Evolutionary conservation across 371 early-diverging fungal genomes (phyloP).

Genomic region (Mycotypha africana): DNA sequence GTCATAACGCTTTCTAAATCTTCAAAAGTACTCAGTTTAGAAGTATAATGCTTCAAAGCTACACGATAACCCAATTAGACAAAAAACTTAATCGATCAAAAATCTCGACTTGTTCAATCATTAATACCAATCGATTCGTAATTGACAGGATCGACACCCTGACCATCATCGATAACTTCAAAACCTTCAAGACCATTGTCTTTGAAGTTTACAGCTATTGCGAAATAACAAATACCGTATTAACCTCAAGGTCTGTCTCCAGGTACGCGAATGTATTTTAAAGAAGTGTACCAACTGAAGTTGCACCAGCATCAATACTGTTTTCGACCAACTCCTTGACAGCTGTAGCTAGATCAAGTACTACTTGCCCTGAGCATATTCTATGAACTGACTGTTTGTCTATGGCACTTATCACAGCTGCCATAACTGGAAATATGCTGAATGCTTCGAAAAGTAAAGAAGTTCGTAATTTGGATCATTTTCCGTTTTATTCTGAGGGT

Average conservation of each 20-base stretch:
- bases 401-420: conserved; percentile 25
- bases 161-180: conserved; percentile 84
- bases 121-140: conserved; percentile 58
- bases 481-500: too few relatives aligned
- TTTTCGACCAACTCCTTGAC: conserved; percentile 98
- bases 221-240: too few relatives aligned
- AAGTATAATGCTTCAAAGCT: conserved; percentile 76
- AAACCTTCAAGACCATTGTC: conserved; percentile 75
- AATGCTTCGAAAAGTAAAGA: neutral
- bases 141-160: conserved; percentile 65
- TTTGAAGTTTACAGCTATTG: conserved; percentile 75
- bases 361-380: conserved; percentile 91
- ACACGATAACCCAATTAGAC: too few relatives aligned
- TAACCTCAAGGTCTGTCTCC: too few relatives aligned
- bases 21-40: conserved; percentile 66
- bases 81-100: too few relatives aligned
- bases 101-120: neutral
- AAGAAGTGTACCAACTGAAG: conserved; percentile 58
- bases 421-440: too few relatives aligned
- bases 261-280: neutral
- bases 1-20: conserved; percentile 63
- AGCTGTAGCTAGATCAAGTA: conserved; percentile 81
- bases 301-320: conserved; percentile 90
- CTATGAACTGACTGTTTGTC: conserved; percentile 51
- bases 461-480: neutral